phyloP scores from a whole-genome alignment of 2,329 filamentous ascomycete genomes.

The Beauveria pseudobassiana region DNA sequence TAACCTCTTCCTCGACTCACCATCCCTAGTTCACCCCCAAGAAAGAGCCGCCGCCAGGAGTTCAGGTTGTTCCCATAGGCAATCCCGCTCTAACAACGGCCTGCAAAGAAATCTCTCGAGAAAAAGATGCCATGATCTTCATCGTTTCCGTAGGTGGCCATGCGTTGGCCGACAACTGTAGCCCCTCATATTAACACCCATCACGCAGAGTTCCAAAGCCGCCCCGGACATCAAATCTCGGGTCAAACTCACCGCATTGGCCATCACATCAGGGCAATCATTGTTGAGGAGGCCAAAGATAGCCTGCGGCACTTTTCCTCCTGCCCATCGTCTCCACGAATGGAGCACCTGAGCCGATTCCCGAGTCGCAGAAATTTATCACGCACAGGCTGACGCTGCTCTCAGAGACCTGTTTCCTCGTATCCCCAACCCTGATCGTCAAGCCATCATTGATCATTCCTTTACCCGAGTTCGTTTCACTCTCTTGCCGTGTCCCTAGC shows the following conservation, averaged over 20 bases:
- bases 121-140: conserved; percentile 55
- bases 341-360: conserved; percentile 49
- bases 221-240: conserved; percentile 32
- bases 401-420: conserved; percentile 57
- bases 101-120: conserved; percentile 59
- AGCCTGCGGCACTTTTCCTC: conserved; percentile 21
- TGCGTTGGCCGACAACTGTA: conserved; percentile 14
- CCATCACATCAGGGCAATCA: conserved; percentile 51
- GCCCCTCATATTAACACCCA: conserved; percentile 8
- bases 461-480: conserved; percentile 49
- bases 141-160: conserved; percentile 43
- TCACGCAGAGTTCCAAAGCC: conserved; percentile 22
- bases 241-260: conserved; percentile 52
- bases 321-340: conserved; percentile 16
- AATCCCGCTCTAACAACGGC: conserved; percentile 51
- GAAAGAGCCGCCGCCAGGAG: conserved; percentile 47
- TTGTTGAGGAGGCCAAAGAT: conserved; percentile 48
- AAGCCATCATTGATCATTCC: conserved; percentile 53
- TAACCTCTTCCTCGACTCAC: conserved; percentile 11
- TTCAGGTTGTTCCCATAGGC: conserved; percentile 56
- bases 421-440: conserved; percentile 57
- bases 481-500: background rate
- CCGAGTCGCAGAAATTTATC: conserved; percentile 52
- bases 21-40: conserved; percentile 43
- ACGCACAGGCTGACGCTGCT: conserved; percentile 53